Conservation (phyloP, 306 rosid genomes). For the Urtica urens region DNA sequence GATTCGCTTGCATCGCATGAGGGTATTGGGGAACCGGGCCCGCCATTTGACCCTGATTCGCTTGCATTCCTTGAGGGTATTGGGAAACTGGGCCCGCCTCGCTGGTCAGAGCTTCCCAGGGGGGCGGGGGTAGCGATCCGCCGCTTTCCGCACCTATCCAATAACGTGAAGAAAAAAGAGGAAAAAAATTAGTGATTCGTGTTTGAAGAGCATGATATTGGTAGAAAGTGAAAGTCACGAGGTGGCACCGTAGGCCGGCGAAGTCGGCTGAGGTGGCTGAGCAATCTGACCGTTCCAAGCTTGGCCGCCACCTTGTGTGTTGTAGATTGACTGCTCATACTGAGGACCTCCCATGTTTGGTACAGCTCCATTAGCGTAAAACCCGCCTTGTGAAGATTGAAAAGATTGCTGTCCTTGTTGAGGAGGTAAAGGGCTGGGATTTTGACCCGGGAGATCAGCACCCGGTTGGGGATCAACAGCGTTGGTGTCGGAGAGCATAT, state of each 20-base stretch:
- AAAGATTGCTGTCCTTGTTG: constrained; percentile 47
- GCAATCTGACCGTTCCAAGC: constrained; percentile 72
- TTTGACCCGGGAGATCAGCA: constrained; percentile 33
- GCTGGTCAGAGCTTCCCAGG: constrained; percentile 83
- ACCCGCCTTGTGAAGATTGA: constrained; percentile 48
- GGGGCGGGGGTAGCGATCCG: constrained; percentile 91
- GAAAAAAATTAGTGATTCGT: background rate
- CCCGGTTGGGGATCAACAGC: constrained; percentile 38
- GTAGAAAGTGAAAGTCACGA: too few relatives aligned
- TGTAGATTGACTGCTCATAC: constrained; percentile 49
- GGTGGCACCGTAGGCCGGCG: constrained; percentile 51
- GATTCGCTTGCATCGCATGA: constrained; percentile 43
- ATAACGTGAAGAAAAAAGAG: constrained; percentile 5
- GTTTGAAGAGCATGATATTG: too few relatives aligned
- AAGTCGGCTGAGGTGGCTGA: constrained; percentile 43
- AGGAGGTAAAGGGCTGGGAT: constrained; percentile 32
- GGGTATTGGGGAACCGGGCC: constrained; percentile 44
- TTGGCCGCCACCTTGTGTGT: constrained; percentile 44
- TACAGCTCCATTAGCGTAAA: constrained; percentile 47
- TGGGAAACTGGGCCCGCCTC: constrained; percentile 46
- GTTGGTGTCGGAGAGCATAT: constrained; percentile 57
- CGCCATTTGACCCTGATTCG: constrained; percentile 44
- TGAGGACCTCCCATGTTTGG: constrained; percentile 49
- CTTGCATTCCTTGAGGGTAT: constrained; percentile 65
- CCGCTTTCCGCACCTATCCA: constrained; percentile 45